Conservation (phyloP, 768 basidiomycete genomes). For the Hygrophorus pudorinus region DNA sequence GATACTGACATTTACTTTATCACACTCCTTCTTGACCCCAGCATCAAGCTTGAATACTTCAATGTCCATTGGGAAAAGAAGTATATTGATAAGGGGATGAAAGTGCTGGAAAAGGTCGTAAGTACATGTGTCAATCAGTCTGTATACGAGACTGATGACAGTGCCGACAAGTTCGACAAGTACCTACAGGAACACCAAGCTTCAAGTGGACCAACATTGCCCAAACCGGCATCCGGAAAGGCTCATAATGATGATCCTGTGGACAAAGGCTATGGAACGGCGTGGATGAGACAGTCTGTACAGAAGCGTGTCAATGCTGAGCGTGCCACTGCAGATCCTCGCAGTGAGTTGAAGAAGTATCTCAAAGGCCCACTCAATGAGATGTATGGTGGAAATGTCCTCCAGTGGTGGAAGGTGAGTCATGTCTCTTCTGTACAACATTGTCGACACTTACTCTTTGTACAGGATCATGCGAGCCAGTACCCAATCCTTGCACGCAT, state of each 20-base stretch:
- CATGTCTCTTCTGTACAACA: background rate
- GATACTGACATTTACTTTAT: slow-evolving; percentile 17
- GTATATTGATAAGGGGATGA: slow-evolving; percentile 5
- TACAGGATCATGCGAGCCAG: background rate
- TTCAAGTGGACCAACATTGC: no score
- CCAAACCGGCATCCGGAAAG: background rate
- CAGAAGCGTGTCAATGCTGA: background rate
- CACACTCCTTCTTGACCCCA: slow-evolving; percentile 14
- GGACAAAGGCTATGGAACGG: background rate
- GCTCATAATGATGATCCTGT: background rate
- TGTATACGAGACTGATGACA: background rate
- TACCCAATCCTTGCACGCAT: background rate
- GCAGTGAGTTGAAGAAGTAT: background rate
- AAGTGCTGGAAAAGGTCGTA: slow-evolving; percentile 11
- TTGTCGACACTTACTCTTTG: background rate
- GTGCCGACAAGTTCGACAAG: background rate
- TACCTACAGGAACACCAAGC: no score
- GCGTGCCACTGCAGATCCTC: background rate
- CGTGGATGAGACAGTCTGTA: background rate
- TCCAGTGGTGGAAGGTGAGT: no score
- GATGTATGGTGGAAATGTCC: background rate
- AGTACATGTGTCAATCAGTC: slow-evolving; percentile 3
- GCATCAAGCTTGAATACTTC: slow-evolving; percentile 14
- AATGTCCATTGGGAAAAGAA: slow-evolving; percentile 12
- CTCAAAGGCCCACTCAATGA: background rate